Percentiles rank a stretch among this genome's conserved stretches.
Evolutionary conservation across 163 green algal species (phyloP).

Genomic region (Picocystis sp.): DNA sequence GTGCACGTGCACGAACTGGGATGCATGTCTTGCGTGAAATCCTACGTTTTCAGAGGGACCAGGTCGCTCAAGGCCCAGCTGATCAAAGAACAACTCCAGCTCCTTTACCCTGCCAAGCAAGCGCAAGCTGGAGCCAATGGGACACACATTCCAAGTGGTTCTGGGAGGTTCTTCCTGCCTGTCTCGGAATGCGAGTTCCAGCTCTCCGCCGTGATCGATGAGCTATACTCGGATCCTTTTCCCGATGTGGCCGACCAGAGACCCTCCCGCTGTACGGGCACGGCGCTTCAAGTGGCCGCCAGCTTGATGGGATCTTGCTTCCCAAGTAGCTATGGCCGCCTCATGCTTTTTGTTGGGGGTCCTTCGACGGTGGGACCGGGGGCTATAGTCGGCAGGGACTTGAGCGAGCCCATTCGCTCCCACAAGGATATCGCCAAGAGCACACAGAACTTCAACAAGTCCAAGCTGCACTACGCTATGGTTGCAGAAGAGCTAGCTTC

Average conservation of each 20-base stretch:
- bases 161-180: conserved; percentile 66
- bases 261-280: conserved; percentile 71
- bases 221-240: conserved; percentile 78
- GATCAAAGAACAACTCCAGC: conserved; percentile 10
- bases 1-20: conserved; percentile 88
- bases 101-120: neutral
- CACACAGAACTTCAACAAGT: neutral
- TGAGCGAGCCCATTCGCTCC: conserved; percentile 73
- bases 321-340: conserved; percentile 39
- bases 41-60: conserved; percentile 77
- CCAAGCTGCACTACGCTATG: neutral
- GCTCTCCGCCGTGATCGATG: conserved; percentile 69
- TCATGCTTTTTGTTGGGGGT: conserved; percentile 82
- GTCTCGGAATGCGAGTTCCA: conserved; percentile 78
- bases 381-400: conserved; percentile 59
- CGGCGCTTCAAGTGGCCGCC: conserved; percentile 62
- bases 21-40: conserved; percentile 71
- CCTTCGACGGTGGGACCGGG: conserved; percentile 74
- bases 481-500: neutral
- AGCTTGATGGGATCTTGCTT: conserved; percentile 53
- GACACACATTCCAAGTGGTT: conserved; percentile 3
- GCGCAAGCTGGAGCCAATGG: conserved; percentile 1
- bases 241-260: conserved; percentile 48
- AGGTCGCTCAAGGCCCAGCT: conserved; percentile 54
- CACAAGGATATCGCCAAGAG: conserved; percentile 39